These are phyloP conservation scores for Cyberlindnera bimundalis DNA, from an alignment of 805 yeast species.

Conservation along the genomic window DNA sequence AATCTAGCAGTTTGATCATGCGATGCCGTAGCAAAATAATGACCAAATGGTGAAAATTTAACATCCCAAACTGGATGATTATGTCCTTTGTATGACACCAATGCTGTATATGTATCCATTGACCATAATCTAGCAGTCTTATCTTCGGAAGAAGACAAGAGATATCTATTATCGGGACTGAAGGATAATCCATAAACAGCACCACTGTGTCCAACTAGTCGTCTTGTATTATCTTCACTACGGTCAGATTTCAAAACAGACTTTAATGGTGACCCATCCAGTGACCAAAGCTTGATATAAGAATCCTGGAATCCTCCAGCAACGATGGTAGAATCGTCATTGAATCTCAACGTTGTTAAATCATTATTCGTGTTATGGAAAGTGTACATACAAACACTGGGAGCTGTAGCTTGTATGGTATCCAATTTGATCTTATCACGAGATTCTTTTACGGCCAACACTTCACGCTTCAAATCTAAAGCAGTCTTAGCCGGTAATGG, in stretches of 20 bases:
- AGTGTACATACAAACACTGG: slow-evolving; percentile 96
- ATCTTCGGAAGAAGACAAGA: slow-evolving; percentile 85
- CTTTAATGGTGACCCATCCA: slow-evolving; percentile 83
- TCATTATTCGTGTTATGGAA: slow-evolving; percentile 93
- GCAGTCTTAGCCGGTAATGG: slow-evolving; percentile 87
- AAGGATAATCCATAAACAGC: slow-evolving; percentile 89
- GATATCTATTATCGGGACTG: slow-evolving; percentile 82
- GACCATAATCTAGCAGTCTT: slow-evolving; percentile 93
- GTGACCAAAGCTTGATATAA: slow-evolving; percentile 85
- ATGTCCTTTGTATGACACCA: slow-evolving; percentile 95
- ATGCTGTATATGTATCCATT: slow-evolving; percentile 79
- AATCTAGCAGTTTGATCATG: slow-evolving; percentile 96
- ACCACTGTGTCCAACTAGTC: slow-evolving; percentile 87
- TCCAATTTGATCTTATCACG: slow-evolving; percentile 69
- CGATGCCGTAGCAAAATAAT: slow-evolving; percentile 96
- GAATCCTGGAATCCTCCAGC: slow-evolving; percentile 97
- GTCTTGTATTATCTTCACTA: slow-evolving; percentile 41
- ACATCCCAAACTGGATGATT: slow-evolving; percentile 98
- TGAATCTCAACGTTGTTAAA: slow-evolving; percentile 81
- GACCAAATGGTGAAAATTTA: slow-evolving; percentile 89
- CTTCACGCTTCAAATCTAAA: slow-evolving; percentile 74
- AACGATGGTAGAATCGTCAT: slow-evolving; percentile 78
- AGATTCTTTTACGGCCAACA: slow-evolving; percentile 76
- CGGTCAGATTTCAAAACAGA: slow-evolving; percentile 56
- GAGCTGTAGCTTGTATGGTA: slow-evolving; percentile 73